Percentiles rank a stretch among this genome's conserved stretches.
Conservation (phyloP, 192 early-diverging fungal genomes). For the Pilaira anomala region DNA sequence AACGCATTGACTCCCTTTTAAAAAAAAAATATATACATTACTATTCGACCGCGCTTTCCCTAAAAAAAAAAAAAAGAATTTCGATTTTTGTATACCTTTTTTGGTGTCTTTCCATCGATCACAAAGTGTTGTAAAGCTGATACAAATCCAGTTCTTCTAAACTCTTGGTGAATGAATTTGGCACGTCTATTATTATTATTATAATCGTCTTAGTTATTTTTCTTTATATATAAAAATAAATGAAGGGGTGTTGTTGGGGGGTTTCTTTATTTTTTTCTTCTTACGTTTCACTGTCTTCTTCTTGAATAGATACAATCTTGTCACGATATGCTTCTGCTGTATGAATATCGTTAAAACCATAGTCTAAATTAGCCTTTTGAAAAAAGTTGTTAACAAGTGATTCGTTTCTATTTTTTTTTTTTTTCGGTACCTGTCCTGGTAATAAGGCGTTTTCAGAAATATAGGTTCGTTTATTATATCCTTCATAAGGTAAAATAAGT, state of each 20-base stretch:
- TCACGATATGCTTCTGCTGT: constrained; percentile 44
- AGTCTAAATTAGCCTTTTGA: constrained; percentile 54
- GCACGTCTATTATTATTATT: constrained; percentile 28
- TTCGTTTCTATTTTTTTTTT: background rate
- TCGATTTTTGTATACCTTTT: background rate
- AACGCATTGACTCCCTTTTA: constrained; percentile 69
- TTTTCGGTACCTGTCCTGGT: constrained; percentile 56
- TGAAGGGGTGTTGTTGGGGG: too few species aligned
- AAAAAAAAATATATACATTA: background rate
- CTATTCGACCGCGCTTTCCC: background rate
- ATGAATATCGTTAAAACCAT: constrained; percentile 40
- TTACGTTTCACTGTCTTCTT: constrained; percentile 33
- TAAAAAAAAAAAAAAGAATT: too few species aligned
- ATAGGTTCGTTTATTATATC: constrained; percentile 64
- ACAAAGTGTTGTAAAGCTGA: constrained; percentile 52
- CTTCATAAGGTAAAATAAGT: constrained; percentile 57
- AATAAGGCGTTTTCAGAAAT: constrained; percentile 78
- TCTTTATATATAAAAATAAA: background rate
- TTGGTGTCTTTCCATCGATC: background rate
- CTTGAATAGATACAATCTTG: constrained; percentile 35
- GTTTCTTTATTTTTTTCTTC: background rate
- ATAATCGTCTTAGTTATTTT: background rate
- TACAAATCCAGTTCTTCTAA: constrained; percentile 51
- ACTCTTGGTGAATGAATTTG: constrained; percentile 45
- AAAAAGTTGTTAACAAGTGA: background rate